Percentiles rank a stretch among this genome's conserved stretches.
Evolutionary conservation across 345 rosid species (phyloP).

Genomic region (Microcos paniculata): DNA sequence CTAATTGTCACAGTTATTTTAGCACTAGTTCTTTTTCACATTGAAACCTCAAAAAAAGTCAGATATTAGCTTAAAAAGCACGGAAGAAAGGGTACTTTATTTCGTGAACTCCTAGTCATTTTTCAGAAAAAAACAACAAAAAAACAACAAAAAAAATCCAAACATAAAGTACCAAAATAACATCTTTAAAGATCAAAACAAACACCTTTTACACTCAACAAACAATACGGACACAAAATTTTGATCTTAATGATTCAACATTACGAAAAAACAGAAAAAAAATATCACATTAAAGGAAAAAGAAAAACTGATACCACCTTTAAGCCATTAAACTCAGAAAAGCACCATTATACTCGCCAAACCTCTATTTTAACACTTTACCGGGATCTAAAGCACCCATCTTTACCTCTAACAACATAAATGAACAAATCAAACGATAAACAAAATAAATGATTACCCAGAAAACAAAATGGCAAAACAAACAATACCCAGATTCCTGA

Average conservation of each 20-base stretch:
- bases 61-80: not conserved
- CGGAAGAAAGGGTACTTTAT: not conserved
- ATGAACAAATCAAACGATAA: not conserved
- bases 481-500: constrained; percentile 30
- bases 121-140: too few species aligned
- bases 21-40: not conserved
- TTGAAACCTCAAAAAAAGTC: not conserved
- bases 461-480: constrained; percentile 21
- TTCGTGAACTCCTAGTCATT: not conserved
- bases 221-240: constrained; percentile 13
- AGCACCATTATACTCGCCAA: constrained; percentile 12
- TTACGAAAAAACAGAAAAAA: not conserved
- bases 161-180: not conserved
- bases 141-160: not conserved
- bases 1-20: not conserved
- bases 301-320: not conserved
- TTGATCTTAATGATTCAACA: constrained; percentile 14
- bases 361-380: constrained; percentile 16
- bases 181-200: constrained; percentile 1
- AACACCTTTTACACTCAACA: constrained; percentile 6
- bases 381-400: constrained; percentile 28
- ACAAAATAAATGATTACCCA: constrained; percentile 13
- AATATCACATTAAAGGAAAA: not conserved
- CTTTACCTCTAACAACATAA: constrained; percentile 6
- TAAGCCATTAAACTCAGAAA: constrained; percentile 7